Evolutionary conservation across 208 protist genomes (phyloP), one percentile per base, ranked within the genome.

Genomic region (Leishmania arabica): DNA sequence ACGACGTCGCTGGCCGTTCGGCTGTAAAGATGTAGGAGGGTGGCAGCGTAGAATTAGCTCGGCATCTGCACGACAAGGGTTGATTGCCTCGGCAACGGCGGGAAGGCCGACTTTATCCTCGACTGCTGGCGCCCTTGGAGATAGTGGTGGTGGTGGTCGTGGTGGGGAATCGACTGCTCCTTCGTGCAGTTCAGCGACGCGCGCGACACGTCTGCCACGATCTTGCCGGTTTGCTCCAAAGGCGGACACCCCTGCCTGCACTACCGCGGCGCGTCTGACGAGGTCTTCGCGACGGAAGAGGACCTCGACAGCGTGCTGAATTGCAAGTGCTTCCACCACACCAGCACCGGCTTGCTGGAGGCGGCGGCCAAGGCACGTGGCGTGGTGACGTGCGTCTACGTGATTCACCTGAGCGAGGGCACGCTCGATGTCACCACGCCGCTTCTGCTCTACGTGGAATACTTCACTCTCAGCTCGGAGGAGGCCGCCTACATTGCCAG

Each of bases 401-500:
- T 84, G 60, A 84, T 84, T 34, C 84, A 81, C 80, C 79, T 73
- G 42, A 88, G 72, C 66, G n/a, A n/a, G 15, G 60, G 62, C 42
- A 81, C 81, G 40, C 84, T 81, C 11, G 68, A 68, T 34, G 37
- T 88, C 24, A 75, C 79, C n/a, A 56, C 68, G 54, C 80, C 77
- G 58, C 81, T 80, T 21, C 77, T 82, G 54, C 80, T 62, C 1
- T 84, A 62, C 77, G 78, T 84, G 56, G 80, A 82, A 42, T 84
- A 85, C 78, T 78, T 88, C 74, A 78, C 82, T 73, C 84, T 65
- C 45, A 82, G 47, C 8, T 45, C 83, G 42, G 77, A 84, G 51
- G 77, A 84, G 80, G 77, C 75, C 42, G 42, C 60, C 27, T 83
- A 47, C 65, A 80, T 79, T 11, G 74, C 66, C 31, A 60, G 54